Base-by-base conservation (phyloP, 164 flowering plant genomes). In the Santalum album region DNA sequence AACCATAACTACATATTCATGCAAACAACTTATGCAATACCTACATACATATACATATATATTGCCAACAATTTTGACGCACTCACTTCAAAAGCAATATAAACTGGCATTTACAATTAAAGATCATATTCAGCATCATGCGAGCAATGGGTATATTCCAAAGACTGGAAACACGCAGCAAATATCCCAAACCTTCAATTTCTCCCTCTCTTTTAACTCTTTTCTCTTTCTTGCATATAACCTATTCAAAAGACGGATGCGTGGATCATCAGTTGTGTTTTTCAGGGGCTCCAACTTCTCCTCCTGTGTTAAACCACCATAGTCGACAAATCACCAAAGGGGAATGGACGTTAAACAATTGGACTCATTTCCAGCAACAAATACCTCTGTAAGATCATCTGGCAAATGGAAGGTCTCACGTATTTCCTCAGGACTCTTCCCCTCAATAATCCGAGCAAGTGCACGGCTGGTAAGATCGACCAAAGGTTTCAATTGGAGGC, bases 361-460 rank as follows among this genome's bases (percentile, higher is more conserved):
- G 42, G 4, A 38, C 36, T 38, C 42, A 4, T 38, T 38, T 38
- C 4, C 57, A 60, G 51, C 47, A 65, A 40, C 29, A 61, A 59
- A 65, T 59, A 90, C 97, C 91, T 90, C 97, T 18, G 97, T 90
- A 23, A 90, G 96, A 67, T 90, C 97, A 78, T 87, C 97, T 38
- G 96, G 97, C 55, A 90, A 62, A 81, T 87, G 78, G 62, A 90
- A 90, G 32, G 75, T 82, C 64, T 87, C 89, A 36, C 97, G 83
- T 51, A 87, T 85, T 73, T 90, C 97, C 70, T 85, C 96, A 12
- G 96, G 87, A 57, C 86, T 81, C 69, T 80, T 87, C 42, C 94
- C 96, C 76, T 90, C 96, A 72, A 90, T 90, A 71, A 85, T 85
- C 54, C 97, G 78, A 55, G 97, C 96, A 64, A 90, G 87, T 40